Evolutionary conservation across 164 flowering plant species (phyloP), one percentile per base, ranked within the genome.

Genomic region (Taxillus chinensis): DNA sequence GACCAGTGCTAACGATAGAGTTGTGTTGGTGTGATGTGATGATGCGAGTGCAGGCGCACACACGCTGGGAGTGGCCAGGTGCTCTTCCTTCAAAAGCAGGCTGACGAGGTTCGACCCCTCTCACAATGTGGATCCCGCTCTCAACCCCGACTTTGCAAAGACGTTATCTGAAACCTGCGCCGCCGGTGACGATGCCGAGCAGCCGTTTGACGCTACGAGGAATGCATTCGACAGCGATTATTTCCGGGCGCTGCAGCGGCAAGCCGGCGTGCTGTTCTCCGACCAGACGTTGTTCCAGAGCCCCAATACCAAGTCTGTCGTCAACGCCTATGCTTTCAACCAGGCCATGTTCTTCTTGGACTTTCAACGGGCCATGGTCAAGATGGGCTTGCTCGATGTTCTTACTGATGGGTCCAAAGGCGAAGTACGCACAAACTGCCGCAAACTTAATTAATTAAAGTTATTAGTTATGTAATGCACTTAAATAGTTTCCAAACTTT

Each of bases 21-120:
- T 2, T 27, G 27, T 27, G 46, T 43, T 43, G 46, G 46, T 43
- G 46, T 43, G 13, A 3, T 48, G 51, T 14, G 13, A 7, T 14
- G 51, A 3, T 11, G 10, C 1, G 55, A 63, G 65, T 62, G 54
- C 45, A 85, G 90, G 98, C n/a, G 96, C 75, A 3, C 98, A 92
- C 65, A 92, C 96, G 4, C 66, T 92, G 15, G 98, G 98, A 65
- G 90, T 80, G 48, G 91, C 98, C 45, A 67, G 87, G 59, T 92
- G 98, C 66, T 74, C 96, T 5, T 90, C 96, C 2, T 92, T 92
- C 89, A 90, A 90, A 63, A 68, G 53, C 65, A 61, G 98, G 39
- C 39, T 92, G 51, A 72, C 64, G 13, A 74, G 79, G 41, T 81
- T 79, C 57, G 79, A 78, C 56, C 61, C 78, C 2, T 75, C 79